Percentiles rank a stretch among this genome's conserved stretches.
Conservation (phyloP, 2,329 filamentous ascomycete genomes). For the Diplodia corticola region DNA sequence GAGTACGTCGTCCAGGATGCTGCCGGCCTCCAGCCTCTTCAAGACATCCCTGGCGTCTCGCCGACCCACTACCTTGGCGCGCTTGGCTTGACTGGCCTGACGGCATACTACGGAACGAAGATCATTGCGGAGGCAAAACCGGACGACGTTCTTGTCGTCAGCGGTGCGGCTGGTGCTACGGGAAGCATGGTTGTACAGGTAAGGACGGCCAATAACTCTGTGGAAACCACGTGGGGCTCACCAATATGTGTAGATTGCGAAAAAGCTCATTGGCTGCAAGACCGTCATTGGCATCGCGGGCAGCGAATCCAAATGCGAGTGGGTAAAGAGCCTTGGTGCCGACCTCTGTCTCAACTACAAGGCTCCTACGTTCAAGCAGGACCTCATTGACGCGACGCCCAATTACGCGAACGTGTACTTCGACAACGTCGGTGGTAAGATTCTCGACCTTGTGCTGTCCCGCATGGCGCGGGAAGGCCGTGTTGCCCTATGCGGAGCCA, state of each 20-base stretch:
- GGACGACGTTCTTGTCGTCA: conserved; percentile 75
- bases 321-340: conserved; percentile 53
- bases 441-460: conserved; percentile 49
- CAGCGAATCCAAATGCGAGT: conserved; percentile 53
- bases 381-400: conserved; percentile 50
- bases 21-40: background rate
- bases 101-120: conserved; percentile 73
- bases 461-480: conserved; percentile 45
- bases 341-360: conserved; percentile 60
- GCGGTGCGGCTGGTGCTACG: conserved; percentile 75
- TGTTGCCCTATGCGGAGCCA: conserved; percentile 47
- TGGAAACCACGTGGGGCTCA: background rate
- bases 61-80: conserved; percentile 31
- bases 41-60: conserved; percentile 5
- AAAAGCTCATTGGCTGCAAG: conserved; percentile 49
- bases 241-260: conserved; percentile 52
- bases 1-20: conserved; percentile 60
- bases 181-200: conserved; percentile 77
- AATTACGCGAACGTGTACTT: conserved; percentile 55
- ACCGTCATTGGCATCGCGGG: conserved; percentile 56
- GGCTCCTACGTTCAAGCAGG: conserved; percentile 46
- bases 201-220: background rate
- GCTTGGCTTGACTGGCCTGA: conserved; percentile 67
- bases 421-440: conserved; percentile 53
- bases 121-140: conserved; percentile 67